phyloP scores from a whole-genome alignment of 495 filamentous ascomycete species.

The Penicillium dipodomyicola region DNA sequence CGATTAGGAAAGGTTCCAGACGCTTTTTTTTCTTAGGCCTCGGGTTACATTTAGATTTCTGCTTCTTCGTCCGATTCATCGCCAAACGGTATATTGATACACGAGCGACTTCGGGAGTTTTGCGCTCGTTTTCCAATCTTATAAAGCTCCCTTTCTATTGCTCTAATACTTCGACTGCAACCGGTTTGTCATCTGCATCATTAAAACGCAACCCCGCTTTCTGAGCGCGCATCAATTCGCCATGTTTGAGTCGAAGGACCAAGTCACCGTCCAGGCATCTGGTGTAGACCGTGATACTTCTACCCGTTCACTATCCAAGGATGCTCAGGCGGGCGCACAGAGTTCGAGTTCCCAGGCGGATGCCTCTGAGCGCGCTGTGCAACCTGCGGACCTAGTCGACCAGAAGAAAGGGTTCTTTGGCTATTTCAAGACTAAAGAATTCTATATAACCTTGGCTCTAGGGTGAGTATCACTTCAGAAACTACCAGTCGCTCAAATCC shows the following conservation, averaged over 20 bases:
- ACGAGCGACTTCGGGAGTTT: constrained; percentile 61
- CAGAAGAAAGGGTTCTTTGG: constrained; percentile 65
- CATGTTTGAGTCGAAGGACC: constrained; percentile 34
- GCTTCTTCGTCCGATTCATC: constrained; percentile 8
- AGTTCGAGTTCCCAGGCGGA: constrained; percentile 12
- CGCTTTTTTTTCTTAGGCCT: constrained; percentile 9
- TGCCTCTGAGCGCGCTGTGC: constrained; percentile 16
- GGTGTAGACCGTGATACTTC: background rate
- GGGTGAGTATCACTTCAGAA: constrained; percentile 51
- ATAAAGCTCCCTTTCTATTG: constrained; percentile 42
- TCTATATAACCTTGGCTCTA: constrained; percentile 76
- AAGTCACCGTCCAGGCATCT: constrained; percentile 28
- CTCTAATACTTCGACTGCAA: constrained; percentile 7
- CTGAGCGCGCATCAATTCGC: background rate
- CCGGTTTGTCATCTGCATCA: constrained; percentile 8
- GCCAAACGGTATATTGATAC: constrained; percentile 10
- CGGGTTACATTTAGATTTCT: constrained; percentile 2
- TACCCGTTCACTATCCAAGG: constrained; percentile 24
- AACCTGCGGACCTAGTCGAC: constrained; percentile 38
- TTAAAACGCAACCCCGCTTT: constrained; percentile 12
- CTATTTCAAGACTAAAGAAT: constrained; percentile 79
- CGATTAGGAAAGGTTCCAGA: constrained; percentile 31
- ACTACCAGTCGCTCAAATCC: background rate
- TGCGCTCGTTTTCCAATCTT: constrained; percentile 47
- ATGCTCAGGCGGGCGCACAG: constrained; percentile 24